Conservation (phyloP, 164 flowering plant species). For the Taxillus chinensis region DNA sequence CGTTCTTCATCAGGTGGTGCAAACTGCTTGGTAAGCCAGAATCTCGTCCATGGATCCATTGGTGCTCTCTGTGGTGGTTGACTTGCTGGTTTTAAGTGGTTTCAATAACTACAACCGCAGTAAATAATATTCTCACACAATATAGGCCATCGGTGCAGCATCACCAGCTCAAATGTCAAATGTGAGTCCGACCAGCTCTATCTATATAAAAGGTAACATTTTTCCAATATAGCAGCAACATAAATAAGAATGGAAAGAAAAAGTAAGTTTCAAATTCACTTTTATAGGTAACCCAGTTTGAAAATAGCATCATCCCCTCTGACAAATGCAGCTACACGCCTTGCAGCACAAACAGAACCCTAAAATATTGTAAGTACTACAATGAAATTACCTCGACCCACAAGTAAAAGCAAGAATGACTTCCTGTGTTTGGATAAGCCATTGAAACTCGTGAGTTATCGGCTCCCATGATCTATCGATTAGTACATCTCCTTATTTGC, state of each 20-base stretch:
- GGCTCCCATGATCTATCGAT: too few relatives aligned
- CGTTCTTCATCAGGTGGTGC: too few relatives aligned
- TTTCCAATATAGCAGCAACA: conserved; percentile 2
- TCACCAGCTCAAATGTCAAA: conserved; percentile 78
- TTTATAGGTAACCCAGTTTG: conserved; percentile 86
- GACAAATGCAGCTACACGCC: conserved; percentile 87
- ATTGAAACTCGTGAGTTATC: too few relatives aligned
- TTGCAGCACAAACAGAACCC: conserved; percentile 83
- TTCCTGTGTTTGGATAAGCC: too few relatives aligned
- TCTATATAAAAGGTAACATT: conserved; percentile 40
- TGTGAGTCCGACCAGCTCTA: conserved; percentile 56
- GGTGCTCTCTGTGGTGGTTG: too few relatives aligned
- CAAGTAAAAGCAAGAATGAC: too few relatives aligned
- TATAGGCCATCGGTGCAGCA: conserved; percentile 96
- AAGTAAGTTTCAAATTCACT: conserved; percentile 27
- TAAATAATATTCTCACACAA: conserved; percentile 49
- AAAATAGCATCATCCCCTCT: conserved; percentile 93
- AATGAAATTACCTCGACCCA: too few relatives aligned
- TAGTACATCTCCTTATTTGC: too few relatives aligned
- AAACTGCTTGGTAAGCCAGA: too few relatives aligned
- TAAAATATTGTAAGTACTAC: conserved; percentile 13
- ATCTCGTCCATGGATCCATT: too few relatives aligned
- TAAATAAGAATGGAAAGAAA: not conserved
- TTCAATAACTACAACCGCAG: too few relatives aligned
- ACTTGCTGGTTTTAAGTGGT: too few relatives aligned